phyloP scores from a whole-genome alignment of 441 rosid species.

The Capsella rubella region DNA sequence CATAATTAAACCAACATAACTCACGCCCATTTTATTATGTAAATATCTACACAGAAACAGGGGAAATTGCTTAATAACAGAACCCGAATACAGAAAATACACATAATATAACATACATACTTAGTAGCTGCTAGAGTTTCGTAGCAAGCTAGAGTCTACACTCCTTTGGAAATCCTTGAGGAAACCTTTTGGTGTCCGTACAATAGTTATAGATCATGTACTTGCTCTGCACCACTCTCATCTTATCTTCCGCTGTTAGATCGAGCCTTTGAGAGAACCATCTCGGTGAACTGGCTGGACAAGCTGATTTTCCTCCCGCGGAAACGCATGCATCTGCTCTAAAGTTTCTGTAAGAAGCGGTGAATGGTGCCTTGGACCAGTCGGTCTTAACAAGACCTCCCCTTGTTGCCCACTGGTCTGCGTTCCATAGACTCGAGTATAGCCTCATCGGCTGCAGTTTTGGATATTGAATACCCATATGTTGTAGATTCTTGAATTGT shows the following conservation, averaged over 20 bases:
- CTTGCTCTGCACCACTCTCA: constrained; percentile 57
- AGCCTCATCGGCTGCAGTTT: constrained; percentile 60
- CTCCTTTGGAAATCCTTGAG: constrained; percentile 58
- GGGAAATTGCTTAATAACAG: not conserved
- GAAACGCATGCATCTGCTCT: constrained; percentile 59
- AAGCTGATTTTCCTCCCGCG: constrained; percentile 46
- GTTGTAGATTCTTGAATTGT: constrained; percentile 65
- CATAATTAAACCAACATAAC: not conserved
- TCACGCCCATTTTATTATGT: constrained; percentile 28
- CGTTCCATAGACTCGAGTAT: constrained; percentile 73
- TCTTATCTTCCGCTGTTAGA: constrained; percentile 44
- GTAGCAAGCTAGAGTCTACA: constrained; percentile 42
- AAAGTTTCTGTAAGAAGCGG: constrained; percentile 62
- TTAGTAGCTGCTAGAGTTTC: not conserved
- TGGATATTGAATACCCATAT: constrained; percentile 56
- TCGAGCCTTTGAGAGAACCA: constrained; percentile 59
- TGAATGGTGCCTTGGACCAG: constrained; percentile 64
- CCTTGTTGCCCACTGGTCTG: constrained; percentile 71
- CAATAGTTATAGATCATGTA: constrained; percentile 68
- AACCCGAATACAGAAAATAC: constrained; percentile 10
- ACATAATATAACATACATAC: constrained; percentile 13
- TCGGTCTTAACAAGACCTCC: constrained; percentile 71
- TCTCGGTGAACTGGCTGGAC: constrained; percentile 39
- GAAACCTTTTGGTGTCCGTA: constrained; percentile 56
- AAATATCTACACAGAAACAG: constrained; percentile 26